These are phyloP conservation scores for Diaporthe aspalathi DNA, from an alignment of 2,329 filamentous ascomycete species.

Conservation along the genomic window DNA sequence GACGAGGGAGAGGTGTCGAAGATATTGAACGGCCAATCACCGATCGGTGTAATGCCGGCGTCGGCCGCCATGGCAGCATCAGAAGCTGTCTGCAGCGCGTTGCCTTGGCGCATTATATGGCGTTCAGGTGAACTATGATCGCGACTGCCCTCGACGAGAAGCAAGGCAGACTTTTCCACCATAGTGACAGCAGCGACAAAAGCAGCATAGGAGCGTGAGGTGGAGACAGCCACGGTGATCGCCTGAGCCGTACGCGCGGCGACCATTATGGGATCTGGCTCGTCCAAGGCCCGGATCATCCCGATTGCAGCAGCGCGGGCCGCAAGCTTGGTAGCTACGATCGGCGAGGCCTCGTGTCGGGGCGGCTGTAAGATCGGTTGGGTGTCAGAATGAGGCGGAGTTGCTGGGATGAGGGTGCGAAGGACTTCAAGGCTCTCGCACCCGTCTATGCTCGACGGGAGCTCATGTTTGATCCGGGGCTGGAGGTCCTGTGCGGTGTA, in stretches of 20 bases:
- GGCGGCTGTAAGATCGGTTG: too few relatives aligned
- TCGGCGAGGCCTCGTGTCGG: too few relatives aligned
- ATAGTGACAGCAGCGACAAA: neutral
- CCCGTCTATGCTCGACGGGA: too few relatives aligned
- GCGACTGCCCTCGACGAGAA: neutral
- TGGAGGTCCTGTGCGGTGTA: too few relatives aligned
- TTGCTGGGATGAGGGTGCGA: too few relatives aligned
- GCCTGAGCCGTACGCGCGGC: neutral
- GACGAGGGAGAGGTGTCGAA: too few relatives aligned
- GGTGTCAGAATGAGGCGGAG: too few relatives aligned
- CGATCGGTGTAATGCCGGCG: neutral
- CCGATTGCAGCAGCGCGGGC: neutral
- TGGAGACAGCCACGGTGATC: neutral
- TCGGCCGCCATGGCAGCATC: neutral
- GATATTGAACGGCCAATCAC: neutral
- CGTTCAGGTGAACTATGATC: accelerated
- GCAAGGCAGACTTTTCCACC: neutral
- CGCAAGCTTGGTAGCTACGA: too few relatives aligned
- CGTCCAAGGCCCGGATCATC: neutral
- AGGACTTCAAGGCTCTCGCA: too few relatives aligned
- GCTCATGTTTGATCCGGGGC: too few relatives aligned
- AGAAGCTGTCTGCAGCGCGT: neutral
- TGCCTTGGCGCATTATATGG: accelerated
- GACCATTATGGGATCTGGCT: neutral
- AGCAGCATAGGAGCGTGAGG: neutral